Conservation (phyloP, 257 asterid genomes). For the Fraxinus excelsior region DNA sequence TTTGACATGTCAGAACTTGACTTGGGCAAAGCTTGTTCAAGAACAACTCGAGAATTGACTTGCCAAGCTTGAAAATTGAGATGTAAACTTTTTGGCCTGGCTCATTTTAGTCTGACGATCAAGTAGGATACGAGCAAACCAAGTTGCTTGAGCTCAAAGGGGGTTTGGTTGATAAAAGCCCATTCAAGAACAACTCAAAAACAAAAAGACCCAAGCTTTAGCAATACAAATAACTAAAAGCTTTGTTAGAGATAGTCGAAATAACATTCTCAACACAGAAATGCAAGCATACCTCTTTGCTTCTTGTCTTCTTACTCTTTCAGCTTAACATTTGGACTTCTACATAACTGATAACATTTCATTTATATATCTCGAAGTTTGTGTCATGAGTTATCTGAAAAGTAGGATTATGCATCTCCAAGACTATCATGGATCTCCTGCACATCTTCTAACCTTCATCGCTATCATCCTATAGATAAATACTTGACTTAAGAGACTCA, state of each 20-base stretch:
- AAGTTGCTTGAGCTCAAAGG: not conserved
- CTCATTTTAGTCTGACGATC: not conserved
- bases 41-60: not conserved
- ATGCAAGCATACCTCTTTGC: not conserved
- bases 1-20: not conserved
- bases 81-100: not conserved
- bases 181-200: constrained; percentile 1
- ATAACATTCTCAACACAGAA: not conserved
- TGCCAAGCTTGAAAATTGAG: not conserved
- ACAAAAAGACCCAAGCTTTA: not conserved
- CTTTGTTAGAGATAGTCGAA: not conserved
- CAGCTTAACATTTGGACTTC: not conserved
- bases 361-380: not conserved
- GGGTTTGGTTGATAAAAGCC: not conserved
- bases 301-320: not conserved
- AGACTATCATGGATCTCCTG: not conserved
- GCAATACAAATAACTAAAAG: not conserved
- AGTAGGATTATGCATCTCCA: not conserved
- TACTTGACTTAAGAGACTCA: not conserved
- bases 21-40: not conserved
- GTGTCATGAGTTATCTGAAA: not conserved
- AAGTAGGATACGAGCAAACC: not conserved
- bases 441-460: not conserved
- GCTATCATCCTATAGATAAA: not conserved
- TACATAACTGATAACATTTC: not conserved